A percentile compares a stretch with the other conserved stretches of the same genome.
These are phyloP conservation scores for Gloeostereum incarnatum DNA, from an alignment of 768 basidiomycete species.

Conservation along the genomic window DNA sequence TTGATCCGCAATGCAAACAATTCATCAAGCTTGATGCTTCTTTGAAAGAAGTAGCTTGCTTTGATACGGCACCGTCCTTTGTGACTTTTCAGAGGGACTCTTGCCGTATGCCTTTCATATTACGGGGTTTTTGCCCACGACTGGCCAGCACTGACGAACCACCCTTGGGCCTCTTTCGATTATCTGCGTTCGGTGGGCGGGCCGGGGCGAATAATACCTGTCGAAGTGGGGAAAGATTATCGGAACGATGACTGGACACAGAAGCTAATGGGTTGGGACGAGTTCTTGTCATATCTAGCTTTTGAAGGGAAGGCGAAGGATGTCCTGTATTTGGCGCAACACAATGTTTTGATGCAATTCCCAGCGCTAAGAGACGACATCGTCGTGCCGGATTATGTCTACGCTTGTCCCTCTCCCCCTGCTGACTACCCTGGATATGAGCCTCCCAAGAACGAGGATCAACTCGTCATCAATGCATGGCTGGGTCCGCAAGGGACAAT, in stretches of 20 bases:
- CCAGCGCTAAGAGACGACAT: slow-evolving; percentile 71
- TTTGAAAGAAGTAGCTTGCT: slow-evolving; percentile 28
- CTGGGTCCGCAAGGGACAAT: slow-evolving; percentile 70
- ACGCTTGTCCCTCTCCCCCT: slow-evolving; percentile 42
- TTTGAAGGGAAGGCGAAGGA: slow-evolving; percentile 22
- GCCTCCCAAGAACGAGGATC: slow-evolving; percentile 58
- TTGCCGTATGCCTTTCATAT: slow-evolving; percentile 57
- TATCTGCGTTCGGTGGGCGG: slow-evolving; percentile 73
- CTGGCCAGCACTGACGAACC: slow-evolving; percentile 74
- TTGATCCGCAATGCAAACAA: not conserved
- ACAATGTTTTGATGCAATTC: slow-evolving; percentile 80
- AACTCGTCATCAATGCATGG: slow-evolving; percentile 71
- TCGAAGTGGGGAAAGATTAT: slow-evolving; percentile 86
- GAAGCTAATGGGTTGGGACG: slow-evolving; percentile 66
- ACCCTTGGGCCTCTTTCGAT: slow-evolving; percentile 56
- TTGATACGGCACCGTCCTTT: slow-evolving; percentile 47
- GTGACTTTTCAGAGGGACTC: slow-evolving; percentile 36
- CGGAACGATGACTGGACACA: slow-evolving; percentile 77
- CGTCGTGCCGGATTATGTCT: slow-evolving; percentile 83
- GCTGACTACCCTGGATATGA: slow-evolving; percentile 38
- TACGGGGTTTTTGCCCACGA: slow-evolving; percentile 49
- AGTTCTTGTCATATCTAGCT: slow-evolving; percentile 48
- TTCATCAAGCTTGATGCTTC: slow-evolving; percentile 4
- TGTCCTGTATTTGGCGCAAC: slow-evolving; percentile 81
- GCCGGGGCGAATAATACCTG: slow-evolving; percentile 76